These are phyloP conservation scores for Geranium incanum DNA, from an alignment of 441 rosid species.

Conservation along the genomic window DNA sequence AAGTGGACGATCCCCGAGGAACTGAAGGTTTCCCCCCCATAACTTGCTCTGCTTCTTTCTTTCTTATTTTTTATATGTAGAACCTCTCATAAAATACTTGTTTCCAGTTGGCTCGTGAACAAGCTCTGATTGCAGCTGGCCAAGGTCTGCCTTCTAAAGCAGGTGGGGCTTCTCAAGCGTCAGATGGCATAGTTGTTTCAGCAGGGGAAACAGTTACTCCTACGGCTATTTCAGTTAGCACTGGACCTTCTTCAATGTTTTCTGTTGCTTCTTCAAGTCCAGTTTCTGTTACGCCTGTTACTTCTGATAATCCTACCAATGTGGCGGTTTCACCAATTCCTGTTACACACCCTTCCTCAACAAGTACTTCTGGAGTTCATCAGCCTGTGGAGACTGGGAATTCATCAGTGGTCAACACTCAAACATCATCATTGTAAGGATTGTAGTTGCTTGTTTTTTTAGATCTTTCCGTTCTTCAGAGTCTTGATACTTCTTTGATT, in stretches of 20 bases:
- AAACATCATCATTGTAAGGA: conserved; percentile 25
- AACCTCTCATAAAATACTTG: conserved; percentile 23
- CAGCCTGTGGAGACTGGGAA: conserved; percentile 20
- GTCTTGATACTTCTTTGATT: not conserved
- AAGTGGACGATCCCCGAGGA: conserved; percentile 97
- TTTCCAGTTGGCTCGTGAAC: conserved; percentile 91
- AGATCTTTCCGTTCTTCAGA: not conserved
- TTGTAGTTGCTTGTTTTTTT: not conserved
- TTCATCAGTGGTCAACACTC: conserved; percentile 26
- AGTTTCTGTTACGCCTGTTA: conserved; percentile 43
- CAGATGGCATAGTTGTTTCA: conserved; percentile 36
- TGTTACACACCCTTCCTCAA: conserved; percentile 35
- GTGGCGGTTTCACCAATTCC: conserved; percentile 29
- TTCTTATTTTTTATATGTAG: conserved; percentile 18
- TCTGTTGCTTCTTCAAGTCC: conserved; percentile 53
- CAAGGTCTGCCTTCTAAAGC: conserved; percentile 37
- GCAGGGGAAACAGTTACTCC: conserved; percentile 31
- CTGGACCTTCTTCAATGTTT: conserved; percentile 34
- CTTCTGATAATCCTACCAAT: conserved; percentile 42
- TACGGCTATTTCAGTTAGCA: conserved; percentile 37
- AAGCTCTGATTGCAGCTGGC: conserved; percentile 48
- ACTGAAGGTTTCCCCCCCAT: conserved; percentile 53
- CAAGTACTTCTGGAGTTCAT: conserved; percentile 39
- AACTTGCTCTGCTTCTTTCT: conserved; percentile 20
- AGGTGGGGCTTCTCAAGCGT: conserved; percentile 37